Conservation (phyloP, 106 monocot species). For the Allium fistulosum region DNA sequence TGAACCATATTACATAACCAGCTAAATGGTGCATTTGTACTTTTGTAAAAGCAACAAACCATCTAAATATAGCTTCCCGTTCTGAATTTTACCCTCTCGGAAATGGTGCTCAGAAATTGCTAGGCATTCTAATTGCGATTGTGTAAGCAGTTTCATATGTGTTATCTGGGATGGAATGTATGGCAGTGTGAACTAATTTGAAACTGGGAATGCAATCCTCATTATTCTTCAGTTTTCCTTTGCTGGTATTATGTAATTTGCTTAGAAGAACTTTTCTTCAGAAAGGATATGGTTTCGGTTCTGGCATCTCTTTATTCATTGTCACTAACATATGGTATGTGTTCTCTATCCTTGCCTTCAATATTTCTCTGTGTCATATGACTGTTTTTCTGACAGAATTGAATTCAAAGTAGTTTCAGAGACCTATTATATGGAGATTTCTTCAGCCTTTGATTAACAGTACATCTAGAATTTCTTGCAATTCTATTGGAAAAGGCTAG, state of each 20-base stretch:
- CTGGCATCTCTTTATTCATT: conserved; percentile 30
- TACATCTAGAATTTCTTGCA: no score
- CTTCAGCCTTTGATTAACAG: no score
- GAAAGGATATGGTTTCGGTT: conserved; percentile 23
- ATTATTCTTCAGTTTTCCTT: conserved; percentile 26
- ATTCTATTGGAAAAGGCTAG: no score
- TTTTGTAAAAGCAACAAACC: background rate
- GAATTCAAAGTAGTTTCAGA: no score
- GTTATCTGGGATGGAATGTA: conserved; percentile 10
- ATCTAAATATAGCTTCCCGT: background rate
- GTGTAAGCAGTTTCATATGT: conserved; percentile 17
- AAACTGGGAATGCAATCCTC: conserved; percentile 29
- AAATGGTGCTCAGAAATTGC: conserved; percentile 21
- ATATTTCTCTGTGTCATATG: no score
- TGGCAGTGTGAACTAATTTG: conserved; percentile 28
- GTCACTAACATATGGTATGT: conserved; percentile 30
- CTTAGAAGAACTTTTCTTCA: conserved; percentile 19
- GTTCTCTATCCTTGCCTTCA: no score
- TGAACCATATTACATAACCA: background rate
- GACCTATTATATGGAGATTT: no score
- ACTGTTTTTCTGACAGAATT: no score
- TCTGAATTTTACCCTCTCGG: background rate
- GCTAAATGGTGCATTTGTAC: background rate
- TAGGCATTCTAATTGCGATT: conserved; percentile 16
- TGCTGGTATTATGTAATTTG: conserved; percentile 18